Base-by-base conservation (phyloP, 169 alveolate species). In the Plasmodium yoelii region DNA sequence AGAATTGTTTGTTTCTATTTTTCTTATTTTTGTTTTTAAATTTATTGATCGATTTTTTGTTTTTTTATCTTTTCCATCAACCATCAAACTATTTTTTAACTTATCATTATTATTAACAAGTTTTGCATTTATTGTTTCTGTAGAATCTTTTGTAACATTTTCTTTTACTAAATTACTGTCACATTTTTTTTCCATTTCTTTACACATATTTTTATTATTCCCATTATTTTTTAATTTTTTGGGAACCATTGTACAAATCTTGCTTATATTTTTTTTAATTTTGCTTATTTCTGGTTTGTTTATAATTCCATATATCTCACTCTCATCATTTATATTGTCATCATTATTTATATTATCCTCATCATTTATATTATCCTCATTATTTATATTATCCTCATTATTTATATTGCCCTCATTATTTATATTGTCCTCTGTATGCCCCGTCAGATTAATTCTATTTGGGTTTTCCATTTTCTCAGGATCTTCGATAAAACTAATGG, bases 1-100 rank as follows among this genome's bases (percentile, higher is more conserved):
- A 34, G 42, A 34, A 34, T 34, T 34, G 0, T 34, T 34, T 34
- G 7, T 34, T 34, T 26, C 44, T 18, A 15, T 73, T 49, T 73
- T 57, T 64, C 18, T 51, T 46, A 73, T 7, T 22, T 73, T 73
- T 47, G 87, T 28, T 57, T 73, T 60, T 42, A 24, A 15, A 56
- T 57, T 22, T 7, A 56, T 44, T 13, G 72, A 73, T 26, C n/a
- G 26, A 12, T 22, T 28, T 42, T 53, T 34, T 56, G 26, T 73
- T 57, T 64, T 73, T 70, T 51, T 9, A 28, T n/a, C 26, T 19
- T 70, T 53, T 7, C n/a, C 26, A 49, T 70, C 67, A 56, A 49
- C 65, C 10, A 5, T 57, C 10, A 59, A 13, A 39, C 24, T 46
- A 24, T 13, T 42, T 22, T 49, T 51, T 34, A 34, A 39, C n/a